Conservation (phyloP, 2,329 filamentous ascomycete species). For the Verticillium klebahnii region DNA sequence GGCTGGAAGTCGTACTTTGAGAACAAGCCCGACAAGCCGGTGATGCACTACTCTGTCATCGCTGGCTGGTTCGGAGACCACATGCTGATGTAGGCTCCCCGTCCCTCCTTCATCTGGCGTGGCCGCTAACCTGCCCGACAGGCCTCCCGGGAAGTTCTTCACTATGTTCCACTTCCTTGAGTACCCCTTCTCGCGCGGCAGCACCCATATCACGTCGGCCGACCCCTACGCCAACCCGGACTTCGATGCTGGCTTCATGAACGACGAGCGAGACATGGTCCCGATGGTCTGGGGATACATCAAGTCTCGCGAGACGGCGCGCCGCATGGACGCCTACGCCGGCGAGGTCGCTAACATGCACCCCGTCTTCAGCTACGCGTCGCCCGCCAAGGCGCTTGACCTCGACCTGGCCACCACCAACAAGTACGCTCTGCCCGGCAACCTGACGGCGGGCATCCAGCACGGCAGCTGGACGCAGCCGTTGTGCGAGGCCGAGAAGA, state of each 20-base stretch:
- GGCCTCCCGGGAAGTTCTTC: constrained; percentile 76
- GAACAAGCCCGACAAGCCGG: constrained; percentile 78
- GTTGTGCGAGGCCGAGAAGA: constrained; percentile 47
- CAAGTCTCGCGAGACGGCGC: constrained; percentile 75
- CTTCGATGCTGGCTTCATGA: constrained; percentile 82
- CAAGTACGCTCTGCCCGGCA: constrained; percentile 67
- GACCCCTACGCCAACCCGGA: constrained; percentile 71
- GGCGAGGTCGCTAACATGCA: constrained; percentile 67
- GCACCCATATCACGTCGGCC: constrained; percentile 64
- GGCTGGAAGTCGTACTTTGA: constrained; percentile 83
- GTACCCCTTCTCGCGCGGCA: constrained; percentile 72
- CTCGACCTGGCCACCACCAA: constrained; percentile 74
- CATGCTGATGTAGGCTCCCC: constrained; percentile 46
- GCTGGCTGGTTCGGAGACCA: constrained; percentile 60
- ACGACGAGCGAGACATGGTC: constrained; percentile 78
- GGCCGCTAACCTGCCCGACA: constrained; percentile 38
- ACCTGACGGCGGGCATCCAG: constrained; percentile 66
- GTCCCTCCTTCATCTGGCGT: background rate
- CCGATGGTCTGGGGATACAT: constrained; percentile 84
- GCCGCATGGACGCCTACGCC: constrained; percentile 72
- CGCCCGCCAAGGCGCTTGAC: constrained; percentile 64
- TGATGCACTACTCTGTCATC: constrained; percentile 82
- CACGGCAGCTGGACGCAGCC: constrained; percentile 68
- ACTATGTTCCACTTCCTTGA: constrained; percentile 81
- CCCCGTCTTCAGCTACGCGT: constrained; percentile 69